Base-by-base conservation (phyloP, 1,284 basidiomycete genomes). In the Trichosporon faecale region DNA sequence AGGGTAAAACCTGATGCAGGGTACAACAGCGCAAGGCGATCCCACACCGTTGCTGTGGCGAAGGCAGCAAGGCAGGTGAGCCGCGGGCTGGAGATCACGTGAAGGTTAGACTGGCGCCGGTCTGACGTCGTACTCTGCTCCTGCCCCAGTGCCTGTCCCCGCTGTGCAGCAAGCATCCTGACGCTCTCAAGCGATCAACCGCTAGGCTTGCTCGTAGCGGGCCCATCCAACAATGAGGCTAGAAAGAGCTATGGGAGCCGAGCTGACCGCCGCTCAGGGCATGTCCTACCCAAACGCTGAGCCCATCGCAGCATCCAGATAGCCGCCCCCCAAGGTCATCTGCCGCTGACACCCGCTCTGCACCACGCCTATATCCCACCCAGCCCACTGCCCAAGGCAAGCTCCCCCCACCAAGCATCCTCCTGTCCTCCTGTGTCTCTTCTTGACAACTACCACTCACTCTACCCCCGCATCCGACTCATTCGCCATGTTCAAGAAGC, bases 401-500 rank as follows among this genome's bases (percentile, higher is more conserved):
- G n/a, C 18, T 3, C n/a, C 49, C 49, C 21, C 21, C 49, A 37
- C 64, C 64, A 44, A 44, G 16, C 40, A 44, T 37, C n/a, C 5
- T n/a, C 44, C 9, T 40, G 49, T 44, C n/a, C 37, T 25, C 37
- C 12, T 23, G 8, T 31, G n/a, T 37, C 64, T 64, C 18, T 64
- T 40, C 31, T 64, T 64, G 61, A 64, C 33, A 14, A 5, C 57
- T 52, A 23, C 23, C 8, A 6, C 3, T 25, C 21, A 9, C 21
- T 46, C 16, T 46, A n/a, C n/a, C 31, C 18, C 11, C 35, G 18
- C 57, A 31, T 60, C 57, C 27, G 27, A 33, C 27, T n/a, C 16
- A 7, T 29, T 40, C 27, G 21, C 40, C 65, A 69, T 64, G 67
- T 68, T 68, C 67, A 68, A 68, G 67, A 68, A 68, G 27, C 52